These are phyloP conservation scores for Thymus quinquecostatus DNA, from an alignment of 257 asterid genomes.

Conservation along the genomic window DNA sequence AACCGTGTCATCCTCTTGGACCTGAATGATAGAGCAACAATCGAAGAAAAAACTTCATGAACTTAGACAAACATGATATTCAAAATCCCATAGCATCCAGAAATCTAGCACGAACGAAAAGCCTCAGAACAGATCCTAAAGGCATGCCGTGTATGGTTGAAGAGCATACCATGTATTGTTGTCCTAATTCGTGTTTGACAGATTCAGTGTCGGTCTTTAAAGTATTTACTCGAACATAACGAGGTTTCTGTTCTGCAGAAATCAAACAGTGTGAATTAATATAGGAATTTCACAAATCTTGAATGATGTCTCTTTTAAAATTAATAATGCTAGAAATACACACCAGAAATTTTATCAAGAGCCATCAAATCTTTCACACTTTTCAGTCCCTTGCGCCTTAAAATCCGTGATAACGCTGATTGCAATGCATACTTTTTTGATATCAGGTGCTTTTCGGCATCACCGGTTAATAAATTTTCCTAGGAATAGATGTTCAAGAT, in stretches of 20 bases:
- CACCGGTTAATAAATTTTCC: conserved; percentile 72
- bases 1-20: conserved; percentile 70
- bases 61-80: not conserved
- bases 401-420: conserved; percentile 59
- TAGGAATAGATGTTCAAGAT: conserved; percentile 28
- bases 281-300: not conserved
- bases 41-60: not conserved
- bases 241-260: conserved; percentile 75
- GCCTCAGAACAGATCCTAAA: not conserved
- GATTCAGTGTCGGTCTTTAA: conserved; percentile 65
- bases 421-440: conserved; percentile 59
- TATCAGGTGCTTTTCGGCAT: conserved; percentile 80
- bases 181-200: conserved; percentile 58
- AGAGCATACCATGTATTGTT: conserved; percentile 58
- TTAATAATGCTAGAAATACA: conserved; percentile 14
- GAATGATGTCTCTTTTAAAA: not conserved
- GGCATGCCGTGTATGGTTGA: conserved; percentile 17
- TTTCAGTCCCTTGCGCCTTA: conserved; percentile 58
- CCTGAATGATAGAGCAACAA: conserved; percentile 46
- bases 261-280: not conserved
- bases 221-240: conserved; percentile 92
- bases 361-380: conserved; percentile 62
- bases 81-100: too few relatives aligned
- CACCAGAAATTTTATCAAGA: conserved; percentile 61
- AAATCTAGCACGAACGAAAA: too few relatives aligned